Base-by-base conservation (phyloP, 1,284 basidiomycete species). In the Leucoagaricus sp. region DNA sequence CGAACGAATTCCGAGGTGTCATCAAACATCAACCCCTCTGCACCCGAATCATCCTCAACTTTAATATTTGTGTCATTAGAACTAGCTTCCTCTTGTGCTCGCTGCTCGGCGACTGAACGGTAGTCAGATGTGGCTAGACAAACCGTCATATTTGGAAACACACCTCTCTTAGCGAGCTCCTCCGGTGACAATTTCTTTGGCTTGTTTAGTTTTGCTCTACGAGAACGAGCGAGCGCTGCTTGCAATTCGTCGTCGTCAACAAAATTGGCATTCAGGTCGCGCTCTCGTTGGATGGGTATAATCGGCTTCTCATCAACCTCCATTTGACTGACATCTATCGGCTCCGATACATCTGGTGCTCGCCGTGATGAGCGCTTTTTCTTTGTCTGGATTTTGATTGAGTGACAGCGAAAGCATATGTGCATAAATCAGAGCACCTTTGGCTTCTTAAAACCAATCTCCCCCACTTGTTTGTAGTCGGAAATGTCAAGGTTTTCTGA, bases 171-270 rank as follows among this genome's bases (percentile, higher is more conserved):
- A 0, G 92, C 95, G 15, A 98, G 76, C 67, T 95, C 89, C 66
- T 97, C 94, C 0, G 93, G 90, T 21, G 90, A 86, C 38, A 89
- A 62, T 67, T 91, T 94, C 67, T 89, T 89, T 34, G 81, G 73
- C 69, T 90, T 93, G 68, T 87, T 87, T 2, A 93, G 81, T 64
- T 92, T 92, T 36, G 88, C 87, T 65, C 91, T 83, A 58, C 97
- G 81, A 57, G 93, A 86, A 17, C 92, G 85, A 23, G 96, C 91
- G 53, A 99, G 80, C 26, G 93, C 93, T 31, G 93, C 93, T 78
- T 98, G 95, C 36, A 99, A 82, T 67, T 99, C 97, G 72, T 99
- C 97, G 70, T 99, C 97, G 74, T 99, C 97, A 61, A 99, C 89
- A 71, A 98, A 91, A 74, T 98, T 96, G 60, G 81, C 80, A 65